phyloP scores from a whole-genome alignment of 2,329 filamentous ascomycete genomes.

The Alternaria gaisen region DNA sequence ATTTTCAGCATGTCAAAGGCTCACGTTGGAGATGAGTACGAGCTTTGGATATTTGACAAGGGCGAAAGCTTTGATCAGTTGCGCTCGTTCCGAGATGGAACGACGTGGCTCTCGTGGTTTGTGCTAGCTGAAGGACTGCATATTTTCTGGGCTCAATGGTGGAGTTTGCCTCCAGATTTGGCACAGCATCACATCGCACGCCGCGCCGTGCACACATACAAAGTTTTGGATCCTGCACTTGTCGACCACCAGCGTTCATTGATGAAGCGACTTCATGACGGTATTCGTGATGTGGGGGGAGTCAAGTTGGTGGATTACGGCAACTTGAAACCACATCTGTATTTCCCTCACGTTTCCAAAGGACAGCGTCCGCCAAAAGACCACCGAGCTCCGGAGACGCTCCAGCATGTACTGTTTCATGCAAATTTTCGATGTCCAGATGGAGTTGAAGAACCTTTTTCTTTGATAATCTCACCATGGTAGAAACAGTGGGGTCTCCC shows the following conservation, averaged over 20 bases:
- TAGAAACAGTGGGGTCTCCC: neutral
- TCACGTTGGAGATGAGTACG: slow-evolving; percentile 35
- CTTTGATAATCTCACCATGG: neutral
- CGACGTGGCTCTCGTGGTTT: slow-evolving; percentile 47
- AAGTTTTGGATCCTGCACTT: slow-evolving; percentile 12
- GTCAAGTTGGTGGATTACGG: neutral
- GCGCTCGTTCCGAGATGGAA: slow-evolving; percentile 35
- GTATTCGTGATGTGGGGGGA: neutral
- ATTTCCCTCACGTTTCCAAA: neutral
- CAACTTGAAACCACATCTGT: neutral
- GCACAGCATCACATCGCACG: slow-evolving; percentile 39
- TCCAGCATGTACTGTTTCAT: neutral
- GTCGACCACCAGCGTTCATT: neutral
- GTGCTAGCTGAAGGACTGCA: slow-evolving; percentile 41
- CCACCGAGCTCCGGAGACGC: neutral
- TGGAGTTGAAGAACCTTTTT: neutral
- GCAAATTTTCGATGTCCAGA: neutral
- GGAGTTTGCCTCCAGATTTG: slow-evolving; percentile 23
- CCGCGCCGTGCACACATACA: slow-evolving; percentile 31
- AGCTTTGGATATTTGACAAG: slow-evolving; percentile 42
- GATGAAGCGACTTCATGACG: neutral
- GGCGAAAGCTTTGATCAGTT: slow-evolving; percentile 37
- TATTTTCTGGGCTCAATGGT: slow-evolving; percentile 47
- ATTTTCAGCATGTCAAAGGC: slow-evolving; percentile 38
- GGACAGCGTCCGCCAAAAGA: neutral